These are phyloP conservation scores for Oenanthe javanica DNA, from an alignment of 140 eudicot species.

Conservation along the genomic window DNA sequence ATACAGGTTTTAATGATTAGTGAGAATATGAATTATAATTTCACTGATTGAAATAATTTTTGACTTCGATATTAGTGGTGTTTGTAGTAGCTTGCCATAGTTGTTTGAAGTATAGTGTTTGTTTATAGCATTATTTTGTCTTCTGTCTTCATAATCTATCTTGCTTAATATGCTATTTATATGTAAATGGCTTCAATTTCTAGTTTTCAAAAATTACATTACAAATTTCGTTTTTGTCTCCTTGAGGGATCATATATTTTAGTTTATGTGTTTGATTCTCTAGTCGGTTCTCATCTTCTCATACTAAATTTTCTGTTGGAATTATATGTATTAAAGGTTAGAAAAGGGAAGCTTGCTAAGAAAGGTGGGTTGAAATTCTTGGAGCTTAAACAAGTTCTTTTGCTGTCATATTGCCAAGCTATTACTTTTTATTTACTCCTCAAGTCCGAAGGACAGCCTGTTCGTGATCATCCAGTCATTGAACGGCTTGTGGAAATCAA, in stretches of 20 bases:
- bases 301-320: neutral
- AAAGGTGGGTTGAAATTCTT: constrained; percentile 59
- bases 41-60: neutral
- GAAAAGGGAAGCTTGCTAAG: constrained; percentile 33
- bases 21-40: neutral
- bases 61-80: neutral
- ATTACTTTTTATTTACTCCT: constrained; percentile 88
- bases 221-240: neutral
- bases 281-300: neutral
- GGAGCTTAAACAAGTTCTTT: constrained; percentile 72
- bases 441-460: constrained; percentile 86
- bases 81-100: neutral
- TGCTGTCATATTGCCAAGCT: constrained; percentile 79
- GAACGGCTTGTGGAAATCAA: constrained; percentile 82
- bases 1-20: neutral
- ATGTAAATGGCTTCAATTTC: neutral
- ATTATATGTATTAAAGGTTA: constrained; percentile 36
- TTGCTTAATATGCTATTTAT: neutral
- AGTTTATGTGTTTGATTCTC: neutral
- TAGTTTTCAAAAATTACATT: neutral
- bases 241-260: neutral
- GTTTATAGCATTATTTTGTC: neutral
- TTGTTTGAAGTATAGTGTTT: neutral
- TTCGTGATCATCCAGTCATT: constrained; percentile 92
- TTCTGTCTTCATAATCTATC: neutral